Evolutionary conservation across 805 yeast species (phyloP).

Genomic region (Candida hispaniensis): DNA sequence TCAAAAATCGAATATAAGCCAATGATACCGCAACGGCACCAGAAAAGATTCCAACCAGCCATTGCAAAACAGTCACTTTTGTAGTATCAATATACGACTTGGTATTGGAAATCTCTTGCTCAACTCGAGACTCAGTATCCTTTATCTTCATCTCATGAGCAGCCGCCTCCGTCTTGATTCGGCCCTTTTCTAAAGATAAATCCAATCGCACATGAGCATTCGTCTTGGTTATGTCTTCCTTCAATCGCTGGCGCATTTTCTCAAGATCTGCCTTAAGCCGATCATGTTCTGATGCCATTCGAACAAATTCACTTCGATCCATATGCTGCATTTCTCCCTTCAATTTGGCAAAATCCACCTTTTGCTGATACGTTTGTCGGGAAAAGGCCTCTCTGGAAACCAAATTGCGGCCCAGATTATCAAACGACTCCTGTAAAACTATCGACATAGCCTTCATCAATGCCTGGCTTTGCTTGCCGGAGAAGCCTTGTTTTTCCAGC

Average conservation of each 20-base stretch:
- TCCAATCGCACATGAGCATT: constrained; percentile 87
- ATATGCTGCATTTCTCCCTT: constrained; percentile 83
- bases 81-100: constrained; percentile 91
- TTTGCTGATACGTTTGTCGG: constrained; percentile 84
- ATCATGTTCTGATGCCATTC: constrained; percentile 78
- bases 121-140: constrained; percentile 89
- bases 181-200: constrained; percentile 84
- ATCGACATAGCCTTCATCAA: constrained; percentile 62
- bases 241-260: constrained; percentile 68
- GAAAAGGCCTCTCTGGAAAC: constrained; percentile 79
- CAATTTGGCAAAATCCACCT: constrained; percentile 90
- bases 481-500: constrained; percentile 60
- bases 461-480: constrained; percentile 63
- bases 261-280: constrained; percentile 74
- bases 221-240: constrained; percentile 84
- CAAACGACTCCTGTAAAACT: constrained; percentile 73
- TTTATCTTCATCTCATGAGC: constrained; percentile 87
- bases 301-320: constrained; percentile 76
- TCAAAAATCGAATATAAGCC: constrained; percentile 78
- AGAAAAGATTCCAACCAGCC: constrained; percentile 96
- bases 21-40: constrained; percentile 93
- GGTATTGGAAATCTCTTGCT: constrained; percentile 90
- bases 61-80: constrained; percentile 93
- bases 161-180: constrained; percentile 88
- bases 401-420: constrained; percentile 59